Evolutionary conservation across 2,329 filamentous ascomycete genomes (phyloP), one percentile per base, ranked within the genome.

Genomic region (Xylariaceae sp.): DNA sequence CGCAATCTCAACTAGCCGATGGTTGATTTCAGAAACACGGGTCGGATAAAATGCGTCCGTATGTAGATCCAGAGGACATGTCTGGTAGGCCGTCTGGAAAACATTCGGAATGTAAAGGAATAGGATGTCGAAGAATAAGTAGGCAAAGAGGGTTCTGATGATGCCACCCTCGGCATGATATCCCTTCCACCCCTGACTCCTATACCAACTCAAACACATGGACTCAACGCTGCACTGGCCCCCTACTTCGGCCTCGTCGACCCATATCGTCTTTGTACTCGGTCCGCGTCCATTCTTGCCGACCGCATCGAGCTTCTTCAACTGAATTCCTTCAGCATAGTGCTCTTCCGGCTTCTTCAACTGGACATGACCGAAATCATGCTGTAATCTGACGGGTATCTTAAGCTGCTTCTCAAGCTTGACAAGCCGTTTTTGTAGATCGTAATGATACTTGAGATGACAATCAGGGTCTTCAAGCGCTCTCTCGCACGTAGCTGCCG

Each of bases 71-170:
- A 99, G 77, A 0, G 94, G 94, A 69, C 91, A 96, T 0, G 91
- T 96, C 74, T 99, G 94, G 72, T 90, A 99, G 0, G 88, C 85
- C 4, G 94, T 99, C 72, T 97, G 93, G 74, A 99, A 99, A 57
- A 99, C 93, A 68, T 97, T 96, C 30, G 94, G 93, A 4, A 97
- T 84, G 73, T 96, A 96, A 30, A 91, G 80, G 75, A 97, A 97
- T 5, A 99, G 78, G 23, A 97, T 84, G 73, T 99, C 93, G 77
- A 88, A 94, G 77, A 97, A 96, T 15, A 99, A 83, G 70, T 94
- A 93, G 11, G 87, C 88, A 74, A 92, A 92, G 30, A 99, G 78
- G 0, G 94, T 99, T n/a, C 92, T 86, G 5, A 97, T 77, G 67
- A 97, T 92, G 1, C 92, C 90, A 39, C 92, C 91, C 78, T 99